Conservation (phyloP, 768 basidiomycete genomes). For the Hydnomerulius pinastri region DNA sequence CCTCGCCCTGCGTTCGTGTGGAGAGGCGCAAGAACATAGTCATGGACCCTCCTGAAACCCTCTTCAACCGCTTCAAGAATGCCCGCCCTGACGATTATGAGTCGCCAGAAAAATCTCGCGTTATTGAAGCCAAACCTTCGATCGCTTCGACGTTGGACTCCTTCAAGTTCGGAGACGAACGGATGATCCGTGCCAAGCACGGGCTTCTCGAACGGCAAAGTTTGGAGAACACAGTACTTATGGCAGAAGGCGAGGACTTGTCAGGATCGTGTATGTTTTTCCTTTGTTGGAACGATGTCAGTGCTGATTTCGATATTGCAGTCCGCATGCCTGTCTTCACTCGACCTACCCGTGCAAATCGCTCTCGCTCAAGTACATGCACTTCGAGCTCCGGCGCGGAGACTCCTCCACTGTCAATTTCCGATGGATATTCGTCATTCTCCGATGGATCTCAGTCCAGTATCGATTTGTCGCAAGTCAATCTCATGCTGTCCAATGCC, state of each 20-base stretch:
- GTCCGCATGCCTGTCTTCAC: slow-evolving; percentile 61
- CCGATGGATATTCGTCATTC: slow-evolving; percentile 63
- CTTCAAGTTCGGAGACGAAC: slow-evolving; percentile 63
- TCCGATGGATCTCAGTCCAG: slow-evolving; percentile 78
- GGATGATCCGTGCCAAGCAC: slow-evolving; percentile 64
- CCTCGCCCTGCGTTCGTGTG: slow-evolving; percentile 66
- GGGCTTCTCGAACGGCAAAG: slow-evolving; percentile 68
- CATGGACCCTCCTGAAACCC: slow-evolving; percentile 25
- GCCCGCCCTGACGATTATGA: slow-evolving; percentile 16
- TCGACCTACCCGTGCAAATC: slow-evolving; percentile 49
- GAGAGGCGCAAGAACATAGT: slow-evolving; percentile 60
- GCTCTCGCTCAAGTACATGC: slow-evolving; percentile 70
- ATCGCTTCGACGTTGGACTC: slow-evolving; percentile 62
- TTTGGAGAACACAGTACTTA: slow-evolving; percentile 63
- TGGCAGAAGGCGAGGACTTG: slow-evolving; percentile 66
- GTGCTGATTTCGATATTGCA: slow-evolving; percentile 20
- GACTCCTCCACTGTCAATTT: slow-evolving; percentile 70
- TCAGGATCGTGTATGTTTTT: slow-evolving; percentile 49
- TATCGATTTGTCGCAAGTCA: slow-evolving; percentile 68
- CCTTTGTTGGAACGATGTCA: background rate
- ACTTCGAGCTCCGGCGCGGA: slow-evolving; percentile 68
- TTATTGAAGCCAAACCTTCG: slow-evolving; percentile 59
- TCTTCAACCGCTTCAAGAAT: slow-evolving; percentile 40
- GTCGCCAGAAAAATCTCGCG: slow-evolving; percentile 46
- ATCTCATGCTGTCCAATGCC: slow-evolving; percentile 53